Percentiles rank a stretch among this genome's conserved stretches.
Conservation (phyloP, 768 basidiomycete genomes). For the Russula sp. region DNA sequence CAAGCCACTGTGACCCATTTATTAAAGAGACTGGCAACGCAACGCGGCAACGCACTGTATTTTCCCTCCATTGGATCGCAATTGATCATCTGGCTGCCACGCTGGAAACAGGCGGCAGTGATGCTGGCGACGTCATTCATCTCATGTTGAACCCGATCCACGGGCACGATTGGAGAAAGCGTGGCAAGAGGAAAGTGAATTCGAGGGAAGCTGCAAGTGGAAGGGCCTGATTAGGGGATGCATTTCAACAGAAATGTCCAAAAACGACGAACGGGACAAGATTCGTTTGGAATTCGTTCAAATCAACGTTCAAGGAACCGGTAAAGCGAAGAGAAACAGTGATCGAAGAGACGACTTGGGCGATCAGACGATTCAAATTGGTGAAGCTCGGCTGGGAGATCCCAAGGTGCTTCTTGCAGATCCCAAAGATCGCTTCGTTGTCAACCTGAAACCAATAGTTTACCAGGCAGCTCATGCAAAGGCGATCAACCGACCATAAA, state of each 20-base stretch:
- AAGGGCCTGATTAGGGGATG: neutral
- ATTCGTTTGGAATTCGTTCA: slow-evolving; percentile 35
- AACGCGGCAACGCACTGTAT: slow-evolving; percentile 46
- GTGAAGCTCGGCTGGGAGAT: slow-evolving; percentile 53
- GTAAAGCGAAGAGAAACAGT: slow-evolving; percentile 52
- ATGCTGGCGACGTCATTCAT: slow-evolving; percentile 51
- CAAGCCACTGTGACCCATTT: slow-evolving; percentile 46
- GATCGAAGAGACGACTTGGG: slow-evolving; percentile 50
- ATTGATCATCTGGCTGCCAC: slow-evolving; percentile 54
- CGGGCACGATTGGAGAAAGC: slow-evolving; percentile 59
- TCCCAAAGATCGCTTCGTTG: slow-evolving; percentile 66
- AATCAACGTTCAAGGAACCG: slow-evolving; percentile 59
- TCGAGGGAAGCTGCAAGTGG: slow-evolving; percentile 42
- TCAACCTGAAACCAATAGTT: slow-evolving; percentile 33
- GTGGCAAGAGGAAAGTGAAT: slow-evolving; percentile 66
- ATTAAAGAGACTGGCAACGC: neutral
- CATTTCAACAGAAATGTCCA: slow-evolving; percentile 17
- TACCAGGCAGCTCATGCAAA: slow-evolving; percentile 73
- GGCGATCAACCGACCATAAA: slow-evolving; percentile 46
- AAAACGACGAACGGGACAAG: slow-evolving; percentile 43
- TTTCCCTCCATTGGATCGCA: slow-evolving; percentile 76
- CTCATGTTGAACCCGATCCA: slow-evolving; percentile 57
- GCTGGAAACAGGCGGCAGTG: slow-evolving; percentile 10
- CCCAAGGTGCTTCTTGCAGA: slow-evolving; percentile 50
- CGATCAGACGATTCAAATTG: slow-evolving; percentile 61